phyloP scores from a whole-genome alignment of 768 basidiomycete genomes.

The Termitomyces sp. region DNA sequence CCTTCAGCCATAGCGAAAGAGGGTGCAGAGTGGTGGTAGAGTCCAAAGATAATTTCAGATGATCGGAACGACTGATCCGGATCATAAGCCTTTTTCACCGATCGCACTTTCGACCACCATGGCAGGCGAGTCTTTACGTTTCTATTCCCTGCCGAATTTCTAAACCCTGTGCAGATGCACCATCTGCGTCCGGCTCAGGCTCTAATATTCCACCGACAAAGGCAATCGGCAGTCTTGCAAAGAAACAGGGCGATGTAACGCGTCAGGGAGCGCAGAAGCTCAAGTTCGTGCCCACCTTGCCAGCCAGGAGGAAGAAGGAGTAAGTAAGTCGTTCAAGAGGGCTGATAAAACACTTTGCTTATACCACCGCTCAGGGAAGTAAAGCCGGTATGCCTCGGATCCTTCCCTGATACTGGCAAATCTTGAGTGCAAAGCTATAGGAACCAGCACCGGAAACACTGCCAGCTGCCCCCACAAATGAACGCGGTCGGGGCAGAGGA shows the following conservation, averaged over 20 bases:
- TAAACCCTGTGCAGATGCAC: slow-evolving; percentile 27
- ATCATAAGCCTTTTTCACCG: slow-evolving; percentile 8
- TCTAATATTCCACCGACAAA: slow-evolving; percentile 41
- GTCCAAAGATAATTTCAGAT: background rate
- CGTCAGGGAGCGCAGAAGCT: slow-evolving; percentile 73
- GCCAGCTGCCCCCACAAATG: slow-evolving; percentile 31
- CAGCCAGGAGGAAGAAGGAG: slow-evolving; percentile 78
- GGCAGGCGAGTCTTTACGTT: slow-evolving; percentile 24
- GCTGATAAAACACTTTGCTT: slow-evolving; percentile 4
- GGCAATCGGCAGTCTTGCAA: slow-evolving; percentile 76
- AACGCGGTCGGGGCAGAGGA: slow-evolving; percentile 47
- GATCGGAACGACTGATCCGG: slow-evolving; percentile 7
- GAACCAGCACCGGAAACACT: slow-evolving; percentile 41
- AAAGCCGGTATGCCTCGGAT: slow-evolving; percentile 49
- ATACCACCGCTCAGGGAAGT: slow-evolving; percentile 46
- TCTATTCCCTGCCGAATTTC: background rate
- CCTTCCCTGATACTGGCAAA: background rate
- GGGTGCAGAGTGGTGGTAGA: background rate
- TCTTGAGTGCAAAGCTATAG: slow-evolving; percentile 30
- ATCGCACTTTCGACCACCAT: slow-evolving; percentile 17
- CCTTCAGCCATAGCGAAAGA: slow-evolving; percentile 26
- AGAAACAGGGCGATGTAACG: slow-evolving; percentile 69
- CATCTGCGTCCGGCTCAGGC: slow-evolving; percentile 31
- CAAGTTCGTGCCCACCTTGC: slow-evolving; percentile 79
- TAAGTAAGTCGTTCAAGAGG: slow-evolving; percentile 38